Conservation (phyloP, 768 basidiomycete species). For the Candolleomyces eurysporus region DNA sequence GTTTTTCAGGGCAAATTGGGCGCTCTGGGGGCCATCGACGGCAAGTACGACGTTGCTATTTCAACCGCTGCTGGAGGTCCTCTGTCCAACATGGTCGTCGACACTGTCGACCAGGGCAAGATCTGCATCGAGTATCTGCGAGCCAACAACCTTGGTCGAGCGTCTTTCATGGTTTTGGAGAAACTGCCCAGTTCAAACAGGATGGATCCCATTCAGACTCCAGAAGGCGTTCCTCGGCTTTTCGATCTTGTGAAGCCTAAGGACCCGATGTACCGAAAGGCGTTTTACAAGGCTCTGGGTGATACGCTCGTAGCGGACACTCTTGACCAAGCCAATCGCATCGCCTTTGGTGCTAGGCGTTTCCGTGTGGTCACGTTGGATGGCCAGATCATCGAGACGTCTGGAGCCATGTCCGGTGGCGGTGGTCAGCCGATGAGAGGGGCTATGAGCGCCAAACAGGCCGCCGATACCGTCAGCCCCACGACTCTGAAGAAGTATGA, state of each 20-base stretch:
- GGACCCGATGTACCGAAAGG: slow-evolving; percentile 75
- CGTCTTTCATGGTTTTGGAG: slow-evolving; percentile 89
- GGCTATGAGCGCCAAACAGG: slow-evolving; percentile 90
- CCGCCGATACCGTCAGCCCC: slow-evolving; percentile 75
- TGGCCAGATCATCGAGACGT: slow-evolving; percentile 91
- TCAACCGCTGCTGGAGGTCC: slow-evolving; percentile 85
- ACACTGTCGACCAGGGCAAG: slow-evolving; percentile 88
- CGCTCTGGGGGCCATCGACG: slow-evolving; percentile 89
- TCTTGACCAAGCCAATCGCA: slow-evolving; percentile 91
- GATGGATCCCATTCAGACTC: slow-evolving; percentile 52
- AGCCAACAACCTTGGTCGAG: slow-evolving; percentile 86
- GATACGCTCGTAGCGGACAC: slow-evolving; percentile 92
- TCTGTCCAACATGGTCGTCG: slow-evolving; percentile 89
- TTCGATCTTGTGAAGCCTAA: slow-evolving; percentile 97
- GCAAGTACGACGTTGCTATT: slow-evolving; percentile 94
- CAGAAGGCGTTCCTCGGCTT: slow-evolving; percentile 86
- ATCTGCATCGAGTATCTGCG: slow-evolving; percentile 90
- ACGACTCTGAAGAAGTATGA: slow-evolving; percentile 76
- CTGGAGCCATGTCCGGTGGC: slow-evolving; percentile 97
- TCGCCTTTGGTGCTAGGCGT: slow-evolving; percentile 71
- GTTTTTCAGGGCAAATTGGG: slow-evolving; percentile 81
- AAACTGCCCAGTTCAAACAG: slow-evolving; percentile 50
- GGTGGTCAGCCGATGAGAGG: slow-evolving; percentile 76
- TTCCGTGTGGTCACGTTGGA: slow-evolving; percentile 94
- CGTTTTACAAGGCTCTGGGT: slow-evolving; percentile 84